These are phyloP conservation scores for Sisymbrium irio DNA, from an alignment of 345 rosid genomes.

Conservation along the genomic window DNA sequence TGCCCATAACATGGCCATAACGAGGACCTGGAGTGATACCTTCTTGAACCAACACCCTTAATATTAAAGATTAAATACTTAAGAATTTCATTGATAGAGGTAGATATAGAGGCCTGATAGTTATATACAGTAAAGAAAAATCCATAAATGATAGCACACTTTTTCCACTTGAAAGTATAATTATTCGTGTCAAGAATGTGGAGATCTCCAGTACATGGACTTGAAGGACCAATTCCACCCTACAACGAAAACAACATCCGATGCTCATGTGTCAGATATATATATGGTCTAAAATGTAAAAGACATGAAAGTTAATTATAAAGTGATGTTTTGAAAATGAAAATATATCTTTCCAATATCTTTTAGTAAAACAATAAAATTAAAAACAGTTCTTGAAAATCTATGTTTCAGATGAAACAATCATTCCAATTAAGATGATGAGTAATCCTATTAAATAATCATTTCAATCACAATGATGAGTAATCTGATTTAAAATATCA, in stretches of 20 bases:
- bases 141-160: conserved; percentile 42
- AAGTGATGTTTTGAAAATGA: too few species aligned
- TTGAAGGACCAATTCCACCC: conserved; percentile 94
- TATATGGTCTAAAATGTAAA: not conserved
- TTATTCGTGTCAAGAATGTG: conserved; percentile 64
- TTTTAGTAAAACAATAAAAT: too few species aligned
- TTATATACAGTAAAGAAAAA: not conserved
- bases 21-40: too few species aligned
- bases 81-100: not conserved
- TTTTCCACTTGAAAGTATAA: conserved; percentile 68
- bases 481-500: too few species aligned
- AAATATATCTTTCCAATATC: too few species aligned
- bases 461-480: too few species aligned
- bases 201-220: conserved; percentile 75
- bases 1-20: too few species aligned
- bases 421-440: too few species aligned
- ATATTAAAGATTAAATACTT: not conserved
- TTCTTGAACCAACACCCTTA: conserved; percentile 71
- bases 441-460: not conserved
- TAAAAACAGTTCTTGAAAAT: too few species aligned
- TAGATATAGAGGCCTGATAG: not conserved
- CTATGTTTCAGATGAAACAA: not conserved
- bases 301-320: not conserved
- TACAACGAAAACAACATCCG: conserved; percentile 25
- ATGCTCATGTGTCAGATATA: conserved; percentile 6